Base-by-base conservation (phyloP, 176 grass and related monocot species). In the Elymus sibiricus region DNA sequence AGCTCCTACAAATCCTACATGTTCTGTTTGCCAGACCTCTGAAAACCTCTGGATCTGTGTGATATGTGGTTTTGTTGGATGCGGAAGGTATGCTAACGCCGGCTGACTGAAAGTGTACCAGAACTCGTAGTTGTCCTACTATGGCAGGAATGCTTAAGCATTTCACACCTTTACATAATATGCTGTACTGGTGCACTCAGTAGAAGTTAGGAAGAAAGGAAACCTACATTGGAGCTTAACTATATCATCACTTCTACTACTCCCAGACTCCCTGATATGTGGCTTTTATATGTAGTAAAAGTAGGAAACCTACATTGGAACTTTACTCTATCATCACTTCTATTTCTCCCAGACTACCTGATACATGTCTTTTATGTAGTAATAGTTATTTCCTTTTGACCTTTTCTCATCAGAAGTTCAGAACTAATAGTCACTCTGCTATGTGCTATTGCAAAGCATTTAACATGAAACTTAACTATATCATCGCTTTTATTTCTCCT, bases 31-130 rank as follows among this genome's bases (percentile, higher is more conserved):
- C 70, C 86, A 87, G 72, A 95, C 91, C 34, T 87, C 90, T 42
- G 90, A 90, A 94, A 92, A 98, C 83, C 93, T 98, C 7, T 98
- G 96, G 96, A 98, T 95, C 71, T 98, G 97, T 86, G 82, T 98
- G 38, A 95, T 98, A 58, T 98, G 97, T 66, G 97, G 97, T 88
- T 98, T 95, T 91, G 92, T 95, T 91, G 97, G 97, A 74, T 98
- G 97, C 5, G 97, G 97, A 94, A 94, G 97, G 96, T 95, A 98
- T 68, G 49, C 35, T 24, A 49, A 28, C 21, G n/a, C 53, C 16
- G 42, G 29, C 31, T 40, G 22, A 64, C 44, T 62, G 11, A 83
- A 47, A 73, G 29, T 46, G 34, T 61, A 21, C 67, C 73, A 79
- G 10, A 74, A 62, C 32, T 26, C 6, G 53, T 22, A 47, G 3